Base-by-base conservation (phyloP, 495 filamentous ascomycete species). In the Chaetomium cochliodes region DNA sequence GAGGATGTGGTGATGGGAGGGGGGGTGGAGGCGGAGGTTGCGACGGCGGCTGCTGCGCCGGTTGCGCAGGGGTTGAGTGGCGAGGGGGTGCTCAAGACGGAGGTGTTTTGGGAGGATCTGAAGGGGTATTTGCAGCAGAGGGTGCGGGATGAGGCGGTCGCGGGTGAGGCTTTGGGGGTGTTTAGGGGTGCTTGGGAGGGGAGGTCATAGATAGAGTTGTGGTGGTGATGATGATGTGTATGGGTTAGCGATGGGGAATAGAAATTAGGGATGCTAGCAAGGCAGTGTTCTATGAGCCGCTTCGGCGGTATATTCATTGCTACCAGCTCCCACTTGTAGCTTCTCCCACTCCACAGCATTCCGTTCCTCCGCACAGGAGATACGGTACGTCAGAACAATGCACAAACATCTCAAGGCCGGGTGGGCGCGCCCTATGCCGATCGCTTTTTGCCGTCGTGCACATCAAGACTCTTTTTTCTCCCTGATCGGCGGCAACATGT, bases 101-200 rank as follows among this genome's bases (percentile, higher is more conserved):
- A 89, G 39, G 86, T 83, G 65, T 98, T 98, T 76, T 98, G 94
- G 94, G 76, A 78, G 41, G 94, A 98, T 81, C 73, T 98, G 67
- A 87, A 85, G 72, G 90, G 84, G 16, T 98, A 88, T 72, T 74
- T 98, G 74, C 75, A 85, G 69, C 89, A 91, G 81, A 84, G 90
- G 75, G 66, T 97, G 64, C 85, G 87, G 75, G 90, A 96, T 75
- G 84, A 88, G 63, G 77, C 76, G 60, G 83, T 86, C 63, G 90
- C 88, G 9, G 85, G 81, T 67, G 85, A 86, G 73, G 76, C 91
- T 65, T 75, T 81, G 53, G 76, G 71, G n/a, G 72, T 87, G 46
- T 97, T 96, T 68, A 88, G 82, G 74, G 79, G 73, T 58, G 88
- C 89, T 42, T 93, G 90, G 89, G 76, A 77, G 67, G 75, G 49